These are phyloP conservation scores for Ustilago sp. DNA, from an alignment of 1,284 basidiomycete genomes.

Conservation along the genomic window DNA sequence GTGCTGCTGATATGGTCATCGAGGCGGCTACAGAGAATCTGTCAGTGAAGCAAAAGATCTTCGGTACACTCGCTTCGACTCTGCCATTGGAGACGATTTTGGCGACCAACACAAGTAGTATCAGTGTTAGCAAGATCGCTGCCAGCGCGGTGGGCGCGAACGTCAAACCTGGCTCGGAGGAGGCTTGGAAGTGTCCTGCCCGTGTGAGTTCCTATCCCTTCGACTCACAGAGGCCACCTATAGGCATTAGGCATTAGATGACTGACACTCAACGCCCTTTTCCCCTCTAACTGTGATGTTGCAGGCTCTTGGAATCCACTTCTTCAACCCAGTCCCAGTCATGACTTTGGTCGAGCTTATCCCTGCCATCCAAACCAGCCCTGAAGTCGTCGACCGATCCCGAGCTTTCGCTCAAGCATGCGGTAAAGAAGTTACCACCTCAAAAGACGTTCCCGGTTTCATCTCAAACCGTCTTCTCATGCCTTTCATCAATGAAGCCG, in stretches of 20 bases:
- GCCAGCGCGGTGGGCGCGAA: constrained; percentile 70
- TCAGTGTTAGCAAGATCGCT: constrained; percentile 93
- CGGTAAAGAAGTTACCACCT: constrained; percentile 76
- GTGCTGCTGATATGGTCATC: constrained; percentile 87
- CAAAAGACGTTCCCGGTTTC: constrained; percentile 85
- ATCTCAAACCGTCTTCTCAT: constrained; percentile 75
- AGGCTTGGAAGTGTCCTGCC: constrained; percentile 50
- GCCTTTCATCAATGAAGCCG: constrained; percentile 92
- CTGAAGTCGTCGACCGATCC: constrained; percentile 81
- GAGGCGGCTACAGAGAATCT: constrained; percentile 94
- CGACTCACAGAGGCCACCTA: too few relatives aligned
- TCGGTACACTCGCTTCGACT: constrained; percentile 78
- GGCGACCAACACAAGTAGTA: constrained; percentile 92
- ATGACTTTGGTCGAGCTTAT: constrained; percentile 93
- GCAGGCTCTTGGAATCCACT: constrained; percentile 78
- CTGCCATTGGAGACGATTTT: constrained; percentile 82
- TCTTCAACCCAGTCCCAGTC: constrained; percentile 82
- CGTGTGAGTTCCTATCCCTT: constrained; percentile 29
- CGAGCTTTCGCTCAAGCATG: constrained; percentile 86
- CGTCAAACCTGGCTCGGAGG: constrained; percentile 54
- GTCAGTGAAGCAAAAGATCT: constrained; percentile 82
- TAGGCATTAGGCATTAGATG: background rate
- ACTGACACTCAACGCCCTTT: background rate
- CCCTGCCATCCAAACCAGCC: constrained; percentile 87
- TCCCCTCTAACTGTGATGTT: background rate